Evolutionary conservation across 2,329 filamentous ascomycete genomes (phyloP), one percentile per base, ranked within the genome.

Genomic region (Ophiostoma australiae): DNA sequence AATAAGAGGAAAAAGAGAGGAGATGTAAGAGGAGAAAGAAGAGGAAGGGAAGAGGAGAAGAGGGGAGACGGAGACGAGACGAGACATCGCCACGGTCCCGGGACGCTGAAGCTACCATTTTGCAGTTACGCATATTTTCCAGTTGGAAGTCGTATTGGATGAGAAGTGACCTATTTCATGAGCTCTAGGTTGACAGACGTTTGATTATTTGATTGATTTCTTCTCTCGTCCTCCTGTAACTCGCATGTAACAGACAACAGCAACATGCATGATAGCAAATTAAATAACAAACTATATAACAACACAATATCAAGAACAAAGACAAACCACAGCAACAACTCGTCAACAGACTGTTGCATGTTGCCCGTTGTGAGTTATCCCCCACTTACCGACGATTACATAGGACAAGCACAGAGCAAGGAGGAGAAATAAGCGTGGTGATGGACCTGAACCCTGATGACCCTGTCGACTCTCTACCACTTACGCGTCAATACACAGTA

Each of bases 71-170:
- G 20, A 58, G 52, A 27, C 52, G 23, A 58, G 52, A 58, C 52
- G 52, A 58, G 52, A 58, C 52, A 58, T 58, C 52, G 52, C 52
- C 52, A 58, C 52, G 52, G 52, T n/a, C 52, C 52, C 23, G 52
- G 52, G 52, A 58, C 52, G n/a, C 23, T 58, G 52, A 27, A 27
- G 52, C 52, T 58, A 58, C 11, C 23, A 10, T 58, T 58, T 58
- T 58, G 2, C 4, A 58, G 52, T 27, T 58, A 31, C 52, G n/a
- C 23, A 58, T 58, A 58, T 58, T 58, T 58, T 27, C 48, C 52
- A n/a, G n/a, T 58, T 10, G 7, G 3, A 27, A 27, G 52, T 58
- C 8, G 52, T 58, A 27, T 58, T 58, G 10, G 17, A 58, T 58
- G 52, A 58, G 52, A 58, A 58, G 52, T 58, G 52, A 58, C n/a